Evolutionary conservation across 2,329 filamentous ascomycete species (phyloP), one percentile per base, ranked within the genome.

Genomic region (Fusarium nisikadoi): DNA sequence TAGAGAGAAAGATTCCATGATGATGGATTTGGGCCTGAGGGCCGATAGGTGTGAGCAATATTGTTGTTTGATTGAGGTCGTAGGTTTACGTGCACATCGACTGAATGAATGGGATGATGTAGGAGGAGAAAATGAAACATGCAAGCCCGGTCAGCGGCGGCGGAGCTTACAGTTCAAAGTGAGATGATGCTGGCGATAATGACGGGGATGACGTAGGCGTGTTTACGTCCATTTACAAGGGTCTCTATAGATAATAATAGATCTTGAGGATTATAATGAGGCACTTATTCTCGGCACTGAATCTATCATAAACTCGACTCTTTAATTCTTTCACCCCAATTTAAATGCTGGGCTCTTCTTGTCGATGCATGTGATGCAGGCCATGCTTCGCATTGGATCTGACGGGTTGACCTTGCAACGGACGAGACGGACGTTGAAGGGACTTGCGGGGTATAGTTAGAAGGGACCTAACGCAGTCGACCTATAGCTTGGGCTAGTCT

Each of bases 1-100:
- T 72, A 84, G 79, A 46, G 81, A 80, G 76, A 89, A 87, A 53
- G 85, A 85, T 70, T 89, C 87, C 87, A 77, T 77, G 59, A 47
- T 59, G 62, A 36, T 49, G 66, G 43, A 43, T 54, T 50, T 38
- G 57, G 70, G 62, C 71, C 63, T 39, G 50, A 49, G 67, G 66
- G 59, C 59, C 71, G 46, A 20, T 63, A 56, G 25, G n/a, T 46
- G 33, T 38, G 46, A 60, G 41, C 35, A 41, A 46, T 45, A n/a
- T 39, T 43, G 47, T 35, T 62, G 17, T 38, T 31, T 39, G 23
- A 45, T 29, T 64, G 56, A 46, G 27, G 35, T 42, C 27, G 25
- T 39, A 29, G 27, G 17, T n/a, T 50, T 29, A 41, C n/a, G 58
- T n/a, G 36, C 39, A 29, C 38, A 55, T 43, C 25, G 31, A 16